Base-by-base conservation (phyloP, 1,284 basidiomycete species). In the Ustilago tritici region DNA sequence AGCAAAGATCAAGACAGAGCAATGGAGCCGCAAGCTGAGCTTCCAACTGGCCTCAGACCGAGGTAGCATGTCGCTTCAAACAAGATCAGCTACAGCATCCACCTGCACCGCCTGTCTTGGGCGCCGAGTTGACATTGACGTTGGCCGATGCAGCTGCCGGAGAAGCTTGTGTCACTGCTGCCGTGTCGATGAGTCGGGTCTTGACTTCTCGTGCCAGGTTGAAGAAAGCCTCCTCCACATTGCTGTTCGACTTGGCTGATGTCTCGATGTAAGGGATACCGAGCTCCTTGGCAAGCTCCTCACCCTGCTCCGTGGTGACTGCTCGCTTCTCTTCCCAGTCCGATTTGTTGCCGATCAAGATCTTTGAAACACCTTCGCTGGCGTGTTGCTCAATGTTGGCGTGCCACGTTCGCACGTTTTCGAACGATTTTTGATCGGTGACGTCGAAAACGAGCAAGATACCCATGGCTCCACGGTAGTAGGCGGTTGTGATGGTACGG, bases 391-490 rank as follows among this genome's bases (percentile, higher is more conserved):
- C 96, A 79, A 99, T 95, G 87, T 98, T 98, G 52, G 93, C 89
- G 88, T 98, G 94, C 97, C 97, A 99, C 83, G 95, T 98, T 82
- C 95, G 94, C 87, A 99, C 96, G 89, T 99, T 98, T 87, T 95
- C 93, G 89, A 99, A 99, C 32, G 94, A 97, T 83, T 93, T 92
- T 87, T 98, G 95, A 87, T 99, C 96, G 35, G 97, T 99, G 47
- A 99, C 95, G 86, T 99, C 97, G 88, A 98, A 99, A 6, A 99
- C 96, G 68, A 99, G 90, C 64, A 99, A 89, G 84, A 99, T 99
- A 62, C 97, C 97, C 96, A 99, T 99, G 17, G 97, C 97, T 53
- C 97, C 97, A 81, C 97, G 93, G 89, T 99, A 99, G 88, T 99
- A 99, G n/a, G 97, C 95, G 10, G 96, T 98, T 50, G 97, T 99